Evolutionary conservation across 305 asterid genomes (phyloP), one percentile per base, ranked within the genome.

Genomic region (Rubia peregrina): DNA sequence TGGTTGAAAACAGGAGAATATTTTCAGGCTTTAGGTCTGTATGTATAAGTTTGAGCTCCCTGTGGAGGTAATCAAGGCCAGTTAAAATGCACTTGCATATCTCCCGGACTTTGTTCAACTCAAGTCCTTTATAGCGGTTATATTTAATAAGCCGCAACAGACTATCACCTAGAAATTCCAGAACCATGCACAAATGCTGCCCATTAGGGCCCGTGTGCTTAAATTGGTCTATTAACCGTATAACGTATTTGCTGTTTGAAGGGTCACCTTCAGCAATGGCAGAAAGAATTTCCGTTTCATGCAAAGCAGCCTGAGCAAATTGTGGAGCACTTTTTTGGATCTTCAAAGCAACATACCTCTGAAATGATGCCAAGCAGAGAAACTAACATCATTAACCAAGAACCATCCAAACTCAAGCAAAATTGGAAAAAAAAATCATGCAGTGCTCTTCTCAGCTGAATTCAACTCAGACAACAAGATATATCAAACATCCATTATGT

Each of bases 271-370:
- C 56, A 74, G 96, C 85, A 72, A 92, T 83, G 57, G 95, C 95
- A 73, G 90, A 86, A 62, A 92, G 96, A 69, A 90, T 75, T 74
- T 90, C 97, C 55, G 90, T 92, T 84, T 92, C 98, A 76, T 92
- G 98, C 70, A 83, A 82, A 71, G 98, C 98, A 46, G 98, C 97
- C 78, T 92, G 87, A 75, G 90, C 88, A 79, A 90, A 92, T 73
- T 92, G 93, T 21, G 97, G 92, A 66, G 96, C 93, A 81, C 98
- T 92, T 82, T 90, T 94, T 76, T 94, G 99, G 76, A 94, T 94
- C 91, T 94, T 94, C 85, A 94, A 75, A 73, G 99, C 99, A 80
- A 94, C 97, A 73, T 85, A 94, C 75, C 73, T 84, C 99, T 94
- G 71, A 72, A 46, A 19, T 24, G 43, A 74, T 69, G 69, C 74